A percentile compares a stretch with the other conserved stretches of the same genome.
These are phyloP conservation scores for Aegilops longissima DNA, from an alignment of 176 grass and related monocot genomes.

Conservation along the genomic window DNA sequence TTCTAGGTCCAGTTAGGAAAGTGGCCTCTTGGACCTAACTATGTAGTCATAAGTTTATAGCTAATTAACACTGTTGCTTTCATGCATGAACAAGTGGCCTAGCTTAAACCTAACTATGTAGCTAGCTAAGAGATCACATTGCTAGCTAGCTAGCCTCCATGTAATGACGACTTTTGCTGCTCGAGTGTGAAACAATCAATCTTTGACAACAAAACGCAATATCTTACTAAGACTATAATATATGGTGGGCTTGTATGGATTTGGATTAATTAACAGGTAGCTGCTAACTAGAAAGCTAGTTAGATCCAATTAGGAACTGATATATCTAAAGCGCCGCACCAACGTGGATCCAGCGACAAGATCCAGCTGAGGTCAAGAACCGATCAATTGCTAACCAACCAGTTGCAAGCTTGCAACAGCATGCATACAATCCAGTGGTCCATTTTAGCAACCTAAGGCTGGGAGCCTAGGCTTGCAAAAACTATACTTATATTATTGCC, in stretches of 20 bases:
- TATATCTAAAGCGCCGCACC: constrained; percentile 27
- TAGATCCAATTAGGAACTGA: constrained; percentile 26
- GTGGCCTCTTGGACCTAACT: constrained; percentile 27
- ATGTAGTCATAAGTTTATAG: constrained; percentile 26
- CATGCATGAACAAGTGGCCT: background rate
- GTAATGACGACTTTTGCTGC: constrained; percentile 29
- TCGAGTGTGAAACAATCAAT: constrained; percentile 35
- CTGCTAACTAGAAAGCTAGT: constrained; percentile 6
- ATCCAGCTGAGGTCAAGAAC: constrained; percentile 12
- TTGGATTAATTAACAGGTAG: constrained; percentile 25
- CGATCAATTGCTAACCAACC: constrained; percentile 11
- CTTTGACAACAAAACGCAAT: constrained; percentile 37
- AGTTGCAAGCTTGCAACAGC: constrained; percentile 28
- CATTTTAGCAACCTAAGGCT: background rate
- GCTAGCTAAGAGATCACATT: constrained; percentile 9
- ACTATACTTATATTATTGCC: background rate
- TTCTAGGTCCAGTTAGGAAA: constrained; percentile 18
- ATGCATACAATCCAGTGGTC: constrained; percentile 11
- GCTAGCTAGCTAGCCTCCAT: background rate
- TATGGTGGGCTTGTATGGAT: background rate
- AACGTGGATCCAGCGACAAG: constrained; percentile 16
- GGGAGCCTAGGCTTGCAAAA: background rate
- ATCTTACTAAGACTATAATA: constrained; percentile 42
- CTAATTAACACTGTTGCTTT: constrained; percentile 14
- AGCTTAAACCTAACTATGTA: constrained; percentile 1